These are phyloP conservation scores for Carex sylvatica DNA, from an alignment of 202 grass and related monocot genomes.

Conservation along the genomic window DNA sequence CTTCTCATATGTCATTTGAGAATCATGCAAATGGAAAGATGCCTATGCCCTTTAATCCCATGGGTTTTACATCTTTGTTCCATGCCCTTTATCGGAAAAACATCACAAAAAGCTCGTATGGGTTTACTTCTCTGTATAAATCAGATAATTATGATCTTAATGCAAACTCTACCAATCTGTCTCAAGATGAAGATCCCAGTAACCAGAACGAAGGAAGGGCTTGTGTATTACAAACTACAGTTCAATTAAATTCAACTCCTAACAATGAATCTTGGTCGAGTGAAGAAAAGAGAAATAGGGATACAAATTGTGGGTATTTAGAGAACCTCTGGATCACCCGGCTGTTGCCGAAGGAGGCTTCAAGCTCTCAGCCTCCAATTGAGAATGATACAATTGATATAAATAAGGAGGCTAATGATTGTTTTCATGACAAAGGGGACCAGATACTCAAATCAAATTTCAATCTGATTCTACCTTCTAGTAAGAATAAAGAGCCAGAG, in stretches of 20 bases:
- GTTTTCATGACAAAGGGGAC: conserved; percentile 34
- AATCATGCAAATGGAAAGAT: conserved; percentile 22
- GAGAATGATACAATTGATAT: conserved; percentile 35
- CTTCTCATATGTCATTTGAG: conserved; percentile 28
- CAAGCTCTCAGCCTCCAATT: conserved; percentile 39
- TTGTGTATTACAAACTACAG: conserved; percentile 5
- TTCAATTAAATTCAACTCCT: conserved; percentile 31
- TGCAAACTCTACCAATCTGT: neutral
- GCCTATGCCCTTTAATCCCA: conserved; percentile 26
- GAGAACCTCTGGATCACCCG: conserved; percentile 79
- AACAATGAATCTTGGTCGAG: conserved; percentile 33
- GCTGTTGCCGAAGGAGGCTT: conserved; percentile 65
- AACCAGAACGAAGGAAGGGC: neutral
- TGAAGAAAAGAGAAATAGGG: conserved; percentile 43
- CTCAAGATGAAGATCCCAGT: conserved; percentile 19
- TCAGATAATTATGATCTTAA: conserved; percentile 16
- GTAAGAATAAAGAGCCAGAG: conserved; percentile 53
- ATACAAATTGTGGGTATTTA: conserved; percentile 32
- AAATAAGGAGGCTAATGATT: conserved; percentile 33
- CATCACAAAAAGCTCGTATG: conserved; percentile 32
- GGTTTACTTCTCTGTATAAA: conserved; percentile 21
- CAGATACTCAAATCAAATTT: conserved; percentile 50
- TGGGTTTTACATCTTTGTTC: conserved; percentile 71
- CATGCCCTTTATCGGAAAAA: conserved; percentile 63
- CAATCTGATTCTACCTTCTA: conserved; percentile 39